Percentiles rank a stretch among this genome's conserved stretches.
phyloP scores from a whole-genome alignment of 192 early-diverging fungal species.

The Thoreauomyces humboldtii region DNA sequence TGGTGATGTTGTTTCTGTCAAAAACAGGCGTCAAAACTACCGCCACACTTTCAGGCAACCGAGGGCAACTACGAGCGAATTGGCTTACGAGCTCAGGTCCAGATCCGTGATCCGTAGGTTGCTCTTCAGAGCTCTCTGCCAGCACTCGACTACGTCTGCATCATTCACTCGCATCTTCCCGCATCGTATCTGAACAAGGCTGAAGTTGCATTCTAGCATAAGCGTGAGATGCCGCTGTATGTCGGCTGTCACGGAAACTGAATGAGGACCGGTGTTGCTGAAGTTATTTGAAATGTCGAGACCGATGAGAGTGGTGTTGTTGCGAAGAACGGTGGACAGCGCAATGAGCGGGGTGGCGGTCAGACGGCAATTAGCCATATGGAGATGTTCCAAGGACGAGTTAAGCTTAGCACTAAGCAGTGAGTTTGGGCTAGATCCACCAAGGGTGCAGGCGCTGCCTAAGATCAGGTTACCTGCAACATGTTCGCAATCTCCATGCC shows the following conservation, averaged over 20 bases:
- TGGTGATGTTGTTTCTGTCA: constrained; percentile 44
- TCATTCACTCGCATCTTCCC: constrained; percentile 45
- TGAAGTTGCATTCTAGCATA: constrained; percentile 37
- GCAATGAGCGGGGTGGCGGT: constrained; percentile 39
- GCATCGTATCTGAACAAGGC: constrained; percentile 23
- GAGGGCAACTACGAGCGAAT: neutral
- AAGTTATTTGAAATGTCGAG: constrained; percentile 44
- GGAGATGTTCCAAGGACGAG: constrained; percentile 26
- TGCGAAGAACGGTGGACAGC: constrained; percentile 41
- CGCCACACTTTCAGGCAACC: neutral
- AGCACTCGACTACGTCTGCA: constrained; percentile 33
- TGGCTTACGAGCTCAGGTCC: constrained; percentile 42
- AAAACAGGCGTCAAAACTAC: neutral
- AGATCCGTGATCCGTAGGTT: constrained; percentile 28
- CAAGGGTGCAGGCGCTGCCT: no score
- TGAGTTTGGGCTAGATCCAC: no score
- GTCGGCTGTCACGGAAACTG: constrained; percentile 29
- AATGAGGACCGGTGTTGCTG: constrained; percentile 22
- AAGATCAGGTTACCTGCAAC: constrained; percentile 50
- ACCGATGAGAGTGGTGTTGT: constrained; percentile 30
- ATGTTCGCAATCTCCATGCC: constrained; percentile 47
- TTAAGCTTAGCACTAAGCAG: constrained; percentile 45
- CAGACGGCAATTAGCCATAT: constrained; percentile 22
- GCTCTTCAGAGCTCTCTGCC: constrained; percentile 26
- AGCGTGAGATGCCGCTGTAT: constrained; percentile 39